Base-by-base conservation (phyloP, 352 stramenopile species). In the Aphanomyces stellatus region DNA sequence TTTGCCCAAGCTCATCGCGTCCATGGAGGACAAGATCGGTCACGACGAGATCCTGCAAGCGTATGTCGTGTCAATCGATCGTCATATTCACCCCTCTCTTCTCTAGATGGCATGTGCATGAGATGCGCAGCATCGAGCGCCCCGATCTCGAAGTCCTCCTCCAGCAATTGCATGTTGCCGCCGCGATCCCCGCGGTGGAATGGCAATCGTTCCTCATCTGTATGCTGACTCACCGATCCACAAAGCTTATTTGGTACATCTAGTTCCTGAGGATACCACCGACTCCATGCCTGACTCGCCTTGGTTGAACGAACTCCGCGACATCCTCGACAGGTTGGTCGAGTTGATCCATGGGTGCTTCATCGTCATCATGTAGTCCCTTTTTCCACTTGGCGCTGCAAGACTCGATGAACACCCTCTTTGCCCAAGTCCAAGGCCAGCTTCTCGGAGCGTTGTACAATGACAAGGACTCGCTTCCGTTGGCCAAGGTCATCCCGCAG, bases 191-290 rank as follows among this genome's bases (percentile, higher is more conserved):
- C 41, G 10, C 30, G 3, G 49, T 15, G 25, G 28, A 51, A 10
- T 67, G 60, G 60, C 60, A 67, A 2, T 43, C 27, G 31, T 67
- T 67, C 42, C 43, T 67, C 41, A 67, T 67, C 25, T 67, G 60
- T 67, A 67, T 22, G 43, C n/a, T 13, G n/a, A n/a, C n/a, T n/a
- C n/a, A n/a, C n/a, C n/a, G n/a, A n/a, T n/a, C n/a, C n/a, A n/a
- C n/a, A n/a, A n/a, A 30, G 13, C 17, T 59, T 19, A 56, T 19
- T 7, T 55, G 0, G 10, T 42, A 2, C 24, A 13, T 19, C 17
- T 43, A 67, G 60, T 57, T 27, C 60, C 60, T 19, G 60, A 67
- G n/a, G 34, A 41, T 28, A 24, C 27, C 4, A 7, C 60, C 27
- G 15, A 30, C 37, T n/a, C 13, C 37, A 46, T 11, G 11, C 37